Evolutionary conservation across 1,284 basidiomycete genomes (phyloP), one percentile per base, ranked within the genome.

Genomic region (Pyrrhoderma lamaoense): DNA sequence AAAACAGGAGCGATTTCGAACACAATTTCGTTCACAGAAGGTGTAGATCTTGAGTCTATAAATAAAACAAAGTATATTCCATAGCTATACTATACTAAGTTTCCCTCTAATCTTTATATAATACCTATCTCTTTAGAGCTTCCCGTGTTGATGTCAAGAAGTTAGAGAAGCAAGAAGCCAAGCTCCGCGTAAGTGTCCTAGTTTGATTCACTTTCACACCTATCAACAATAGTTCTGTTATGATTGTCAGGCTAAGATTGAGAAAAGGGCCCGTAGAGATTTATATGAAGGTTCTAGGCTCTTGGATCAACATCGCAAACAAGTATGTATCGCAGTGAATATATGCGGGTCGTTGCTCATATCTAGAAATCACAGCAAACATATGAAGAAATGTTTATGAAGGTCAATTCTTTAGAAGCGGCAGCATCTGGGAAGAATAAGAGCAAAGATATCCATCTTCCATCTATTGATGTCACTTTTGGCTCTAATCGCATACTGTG

Each of bases 301-400:
- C 31, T 79, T 99, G 53, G 92, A 97, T 64, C 86, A 92, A 62
- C 84, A 91, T 67, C 83, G 87, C 66, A 93, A 93, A 71, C 92
- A 93, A 73, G 86, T 83, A 56, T 57, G 70, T 57, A 37, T 35
- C 22, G 19, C 13, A 35, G 19, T 14, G 23, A 16, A 27, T 31
- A 37, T 58, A 57, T 57, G 60, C 25, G 53, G 34, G 31, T 27
- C 19, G 18, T 19, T 47, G 16, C 11, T 22, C n/a, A 21, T 36
- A 18, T 31, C 42, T 42, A n/a, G 14, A 18, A 9, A 25, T 40
- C 51, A 34, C 61, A 95, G 82, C 89, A 95, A 84, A 83, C 85
- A 22, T 98, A 98, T 72, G 94, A 98, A 66, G 95, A 98, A 65
- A 86, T 98, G 83, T 99, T 95, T 72, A 90, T 99, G 87, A 91